Base-by-base conservation (phyloP, 495 filamentous ascomycete species). In the Podospora comata region DNA sequence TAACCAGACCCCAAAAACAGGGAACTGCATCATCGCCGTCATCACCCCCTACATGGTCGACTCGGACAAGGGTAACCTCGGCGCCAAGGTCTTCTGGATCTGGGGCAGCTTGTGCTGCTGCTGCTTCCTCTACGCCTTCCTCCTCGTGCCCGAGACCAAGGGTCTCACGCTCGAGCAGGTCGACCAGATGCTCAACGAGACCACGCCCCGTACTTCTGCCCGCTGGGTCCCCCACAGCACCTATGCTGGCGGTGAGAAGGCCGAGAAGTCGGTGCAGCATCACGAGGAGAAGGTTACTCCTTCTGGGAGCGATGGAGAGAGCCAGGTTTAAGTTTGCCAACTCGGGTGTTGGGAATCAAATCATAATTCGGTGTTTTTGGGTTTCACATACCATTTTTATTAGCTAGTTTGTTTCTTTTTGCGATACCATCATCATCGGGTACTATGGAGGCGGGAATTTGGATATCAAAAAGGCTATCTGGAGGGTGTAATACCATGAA, bases 121-220 rank as follows among this genome's bases (percentile, higher is more conserved):
- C 72, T 87, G 85, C 74, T 83, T 92, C 72, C 67, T 91, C 73
- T 93, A 88, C 79, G 84, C 89, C 64, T 94, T 90, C 83, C 88
- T 91, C 84, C 84, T 93, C 55, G 82, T 94, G 60, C 89, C 90
- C 54, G 91, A 94, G 85, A 94, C 91, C 76, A 94, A 93, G 87
- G 91, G 91, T 67, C 82, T 96, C n/a, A 89, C 90, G 9, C 90
- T 94, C 53, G 92, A 96, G 81, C 91, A 96, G 77, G 90, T 96
- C 72, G 92, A 94, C 81, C 85, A 87, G 79, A 93, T 94, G 92
- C 84, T 95, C 80, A 89, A 90, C 74, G 91, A 94, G 82, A 84
- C 86, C 4, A 90, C 83, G 2, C 88, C 91, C 9, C 77, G 88
- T n/a, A 89, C 82, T 26, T 91, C 88, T 60, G 72, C 81, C 74